phyloP scores from a whole-genome alignment of 257 asterid species.

The Petunia secreta region DNA sequence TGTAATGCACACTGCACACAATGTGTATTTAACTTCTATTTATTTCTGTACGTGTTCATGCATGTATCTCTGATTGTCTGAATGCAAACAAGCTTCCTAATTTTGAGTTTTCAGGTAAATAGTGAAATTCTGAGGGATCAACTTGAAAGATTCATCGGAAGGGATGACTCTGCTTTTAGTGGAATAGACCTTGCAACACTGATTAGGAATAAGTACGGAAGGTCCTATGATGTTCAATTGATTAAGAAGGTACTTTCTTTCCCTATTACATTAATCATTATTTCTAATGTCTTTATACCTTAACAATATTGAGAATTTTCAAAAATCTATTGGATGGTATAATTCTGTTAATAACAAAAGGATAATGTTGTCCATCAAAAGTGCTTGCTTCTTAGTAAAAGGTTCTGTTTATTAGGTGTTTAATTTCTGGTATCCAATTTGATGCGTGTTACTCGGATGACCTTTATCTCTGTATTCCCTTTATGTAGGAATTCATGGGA shows the following conservation, averaged over 20 bases:
- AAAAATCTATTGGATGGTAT: neutral
- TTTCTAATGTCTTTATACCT: neutral
- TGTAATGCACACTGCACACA: neutral
- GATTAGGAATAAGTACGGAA: conserved; percentile 87
- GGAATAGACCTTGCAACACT: conserved; percentile 94
- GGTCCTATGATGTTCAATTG: conserved; percentile 91
- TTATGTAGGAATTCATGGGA: conserved; percentile 94
- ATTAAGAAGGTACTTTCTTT: conserved; percentile 76
- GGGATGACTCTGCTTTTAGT: conserved; percentile 84
- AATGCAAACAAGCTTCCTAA: conserved; percentile 33
- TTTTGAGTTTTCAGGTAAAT: conserved; percentile 53
- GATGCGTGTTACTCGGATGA: neutral
- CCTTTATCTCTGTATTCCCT: conserved; percentile 15
- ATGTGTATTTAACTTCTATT: neutral
- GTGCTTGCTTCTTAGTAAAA: neutral
- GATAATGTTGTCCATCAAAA: neutral
- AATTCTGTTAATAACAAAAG: neutral
- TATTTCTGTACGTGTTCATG: neutral
- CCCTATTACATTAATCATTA: conserved; percentile 19
- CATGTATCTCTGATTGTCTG: conserved; percentile 7
- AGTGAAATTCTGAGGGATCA: conserved; percentile 63
- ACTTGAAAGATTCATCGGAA: conserved; percentile 79
- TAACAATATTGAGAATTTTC: neutral
- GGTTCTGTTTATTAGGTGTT: neutral
- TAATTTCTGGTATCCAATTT: neutral